Conservation (phyloP, 2,329 filamentous ascomycete genomes). For the Fusarium burgessii region DNA sequence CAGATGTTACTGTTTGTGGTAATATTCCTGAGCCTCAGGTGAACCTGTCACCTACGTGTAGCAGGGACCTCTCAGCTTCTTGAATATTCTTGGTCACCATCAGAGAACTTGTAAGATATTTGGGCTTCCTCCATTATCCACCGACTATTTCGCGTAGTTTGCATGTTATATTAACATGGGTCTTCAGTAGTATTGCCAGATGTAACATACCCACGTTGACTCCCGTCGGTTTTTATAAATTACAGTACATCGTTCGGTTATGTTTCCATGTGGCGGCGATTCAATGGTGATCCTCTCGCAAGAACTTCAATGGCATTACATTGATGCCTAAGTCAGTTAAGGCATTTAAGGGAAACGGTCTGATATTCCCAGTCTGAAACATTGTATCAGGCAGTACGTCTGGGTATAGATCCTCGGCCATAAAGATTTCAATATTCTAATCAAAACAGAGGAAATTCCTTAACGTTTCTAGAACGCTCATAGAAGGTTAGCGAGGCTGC, state of each 20-base stretch:
- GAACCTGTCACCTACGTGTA: slow-evolving; percentile 41
- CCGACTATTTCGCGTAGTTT: slow-evolving; percentile 1
- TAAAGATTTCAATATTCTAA: not conserved
- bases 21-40: slow-evolving; percentile 43
- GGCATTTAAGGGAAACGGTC: not conserved
- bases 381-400: not conserved
- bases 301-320: not conserved
- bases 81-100: not conserved
- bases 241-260: slow-evolving; percentile 27
- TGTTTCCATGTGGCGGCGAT: slow-evolving; percentile 46
- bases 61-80: not conserved
- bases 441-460: not conserved
- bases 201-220: slow-evolving; percentile 13
- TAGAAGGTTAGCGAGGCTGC: not conserved
- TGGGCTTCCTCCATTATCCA: not conserved
- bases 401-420: too few relatives aligned
- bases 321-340: not conserved
- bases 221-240: slow-evolving; percentile 28
- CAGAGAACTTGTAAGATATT: not conserved
- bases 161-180: slow-evolving; percentile 4
- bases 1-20: slow-evolving; percentile 26
- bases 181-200: slow-evolving; percentile 16
- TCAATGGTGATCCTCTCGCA: slow-evolving; percentile 19
- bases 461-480: slow-evolving; percentile 16
- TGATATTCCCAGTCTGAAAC: not conserved